Conservation (phyloP, 192 early-diverging fungal genomes). For the Mortierella claussenii region DNA sequence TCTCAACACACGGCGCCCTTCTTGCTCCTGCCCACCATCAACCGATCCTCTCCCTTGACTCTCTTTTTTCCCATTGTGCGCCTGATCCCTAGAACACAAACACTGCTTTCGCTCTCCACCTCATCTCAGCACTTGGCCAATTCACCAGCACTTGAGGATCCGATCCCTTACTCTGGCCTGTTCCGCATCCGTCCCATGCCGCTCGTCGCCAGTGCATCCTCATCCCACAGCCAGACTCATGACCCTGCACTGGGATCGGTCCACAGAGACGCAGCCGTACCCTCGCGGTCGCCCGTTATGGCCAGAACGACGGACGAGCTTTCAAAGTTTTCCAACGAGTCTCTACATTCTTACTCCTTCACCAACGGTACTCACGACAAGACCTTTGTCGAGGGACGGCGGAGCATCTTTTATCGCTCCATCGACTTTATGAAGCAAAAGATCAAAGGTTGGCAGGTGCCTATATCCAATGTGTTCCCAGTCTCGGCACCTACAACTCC, state of each 20-base stretch:
- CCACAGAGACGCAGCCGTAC: background rate
- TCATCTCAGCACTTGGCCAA: constrained; percentile 18
- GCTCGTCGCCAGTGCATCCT: constrained; percentile 25
- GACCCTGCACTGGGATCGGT: constrained; percentile 15
- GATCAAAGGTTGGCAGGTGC: constrained; percentile 61
- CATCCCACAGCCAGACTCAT: constrained; percentile 8
- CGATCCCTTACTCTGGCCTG: constrained; percentile 51
- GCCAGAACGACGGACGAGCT: constrained; percentile 51
- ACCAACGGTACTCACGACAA: constrained; percentile 51
- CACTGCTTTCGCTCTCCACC: constrained; percentile 4
- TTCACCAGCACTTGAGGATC: constrained; percentile 44
- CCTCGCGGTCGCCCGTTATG: constrained; percentile 14
- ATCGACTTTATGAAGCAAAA: constrained; percentile 67
- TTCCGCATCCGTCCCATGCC: constrained; percentile 54
- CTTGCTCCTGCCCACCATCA: too few species aligned
- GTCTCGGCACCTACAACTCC: constrained; percentile 30
- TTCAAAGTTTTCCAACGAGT: constrained; percentile 60
- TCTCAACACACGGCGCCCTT: too few species aligned
- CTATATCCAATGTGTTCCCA: constrained; percentile 45
- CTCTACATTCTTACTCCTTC: constrained; percentile 58
- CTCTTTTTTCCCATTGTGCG: too few species aligned
- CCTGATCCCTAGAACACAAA: background rate
- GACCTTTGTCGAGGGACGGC: constrained; percentile 52
- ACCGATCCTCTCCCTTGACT: too few species aligned
- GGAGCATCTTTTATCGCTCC: constrained; percentile 59